Conservation (phyloP, 768 basidiomycete genomes). For the Suillus luteus region DNA sequence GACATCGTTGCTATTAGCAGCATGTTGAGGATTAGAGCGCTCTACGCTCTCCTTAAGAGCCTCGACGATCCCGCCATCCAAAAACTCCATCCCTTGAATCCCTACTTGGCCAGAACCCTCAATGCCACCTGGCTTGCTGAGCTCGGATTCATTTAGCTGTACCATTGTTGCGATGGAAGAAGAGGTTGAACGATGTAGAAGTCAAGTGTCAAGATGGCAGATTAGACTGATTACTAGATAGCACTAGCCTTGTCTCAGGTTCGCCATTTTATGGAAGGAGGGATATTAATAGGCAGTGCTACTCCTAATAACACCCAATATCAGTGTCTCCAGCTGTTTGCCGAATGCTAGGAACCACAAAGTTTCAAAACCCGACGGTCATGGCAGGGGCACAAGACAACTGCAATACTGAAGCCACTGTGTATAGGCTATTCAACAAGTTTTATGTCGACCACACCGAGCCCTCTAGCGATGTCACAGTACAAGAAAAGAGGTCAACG, state of each 20-base stretch:
- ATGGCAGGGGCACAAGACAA: too few relatives aligned
- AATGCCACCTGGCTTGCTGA: slow-evolving; percentile 6
- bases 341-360: too few relatives aligned
- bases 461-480: too few relatives aligned
- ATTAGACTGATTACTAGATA: background rate
- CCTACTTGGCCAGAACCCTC: slow-evolving; percentile 1
- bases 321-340: too few relatives aligned
- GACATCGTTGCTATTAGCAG: slow-evolving; percentile 17
- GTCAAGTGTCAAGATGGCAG: background rate
- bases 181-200: background rate
- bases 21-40: slow-evolving; percentile 13
- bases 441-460: too few relatives aligned
- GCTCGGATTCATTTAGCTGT: slow-evolving; percentile 1
- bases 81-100: slow-evolving; percentile 2
- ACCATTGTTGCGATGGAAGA: background rate
- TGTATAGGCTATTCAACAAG: too few relatives aligned
- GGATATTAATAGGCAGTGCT: background rate
- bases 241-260: background rate
- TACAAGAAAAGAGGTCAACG: too few relatives aligned
- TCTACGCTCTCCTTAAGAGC: slow-evolving; percentile 7
- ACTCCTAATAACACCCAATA: too few relatives aligned
- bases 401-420: too few relatives aligned
- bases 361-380: too few relatives aligned
- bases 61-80: background rate
- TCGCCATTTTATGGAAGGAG: background rate